phyloP scores from a whole-genome alignment of 2,329 filamentous ascomycete genomes.

The Graphium sp. region DNA sequence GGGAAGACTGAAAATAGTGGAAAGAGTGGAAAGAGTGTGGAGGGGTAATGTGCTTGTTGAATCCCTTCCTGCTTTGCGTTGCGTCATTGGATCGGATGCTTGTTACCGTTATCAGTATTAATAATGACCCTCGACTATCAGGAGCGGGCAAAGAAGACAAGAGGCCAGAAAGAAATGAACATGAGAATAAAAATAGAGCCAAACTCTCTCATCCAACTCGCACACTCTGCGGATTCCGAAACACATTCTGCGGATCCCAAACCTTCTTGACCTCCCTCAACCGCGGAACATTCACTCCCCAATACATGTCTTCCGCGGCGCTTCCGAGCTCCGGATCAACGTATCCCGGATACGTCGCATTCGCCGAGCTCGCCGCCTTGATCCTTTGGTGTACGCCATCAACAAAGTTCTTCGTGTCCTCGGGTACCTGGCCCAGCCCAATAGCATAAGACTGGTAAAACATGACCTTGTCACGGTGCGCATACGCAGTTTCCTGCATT shows the following conservation, averaged over 20 bases:
- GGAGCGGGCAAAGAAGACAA: too few species aligned
- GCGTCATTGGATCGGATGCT: too few species aligned
- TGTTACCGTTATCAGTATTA: too few species aligned
- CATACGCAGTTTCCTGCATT: slow-evolving; percentile 39
- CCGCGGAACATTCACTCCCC: slow-evolving; percentile 29
- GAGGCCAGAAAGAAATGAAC: not conserved
- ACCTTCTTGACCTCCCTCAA: slow-evolving; percentile 30
- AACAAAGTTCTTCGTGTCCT: slow-evolving; percentile 31
- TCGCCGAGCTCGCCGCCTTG: slow-evolving; percentile 15
- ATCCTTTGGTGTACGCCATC: slow-evolving; percentile 30
- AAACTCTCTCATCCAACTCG: not conserved
- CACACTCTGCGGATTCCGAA: slow-evolving; percentile 42
- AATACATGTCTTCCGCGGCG: slow-evolving; percentile 32
- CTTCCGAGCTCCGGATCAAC: slow-evolving; percentile 32
- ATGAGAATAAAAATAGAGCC: not conserved
- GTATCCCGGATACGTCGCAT: slow-evolving; percentile 45
- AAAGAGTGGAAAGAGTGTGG: too few species aligned
- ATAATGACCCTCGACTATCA: too few species aligned
- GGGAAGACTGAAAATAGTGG: too few species aligned
- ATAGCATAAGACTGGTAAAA: slow-evolving; percentile 47
- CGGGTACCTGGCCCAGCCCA: slow-evolving; percentile 24
- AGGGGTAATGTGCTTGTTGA: too few species aligned
- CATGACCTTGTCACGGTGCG: slow-evolving; percentile 46
- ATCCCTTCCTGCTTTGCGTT: too few species aligned
- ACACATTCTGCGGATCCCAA: slow-evolving; percentile 35